Conservation (phyloP, 768 basidiomycete genomes). For the Coprinopsis strossmayeri region DNA sequence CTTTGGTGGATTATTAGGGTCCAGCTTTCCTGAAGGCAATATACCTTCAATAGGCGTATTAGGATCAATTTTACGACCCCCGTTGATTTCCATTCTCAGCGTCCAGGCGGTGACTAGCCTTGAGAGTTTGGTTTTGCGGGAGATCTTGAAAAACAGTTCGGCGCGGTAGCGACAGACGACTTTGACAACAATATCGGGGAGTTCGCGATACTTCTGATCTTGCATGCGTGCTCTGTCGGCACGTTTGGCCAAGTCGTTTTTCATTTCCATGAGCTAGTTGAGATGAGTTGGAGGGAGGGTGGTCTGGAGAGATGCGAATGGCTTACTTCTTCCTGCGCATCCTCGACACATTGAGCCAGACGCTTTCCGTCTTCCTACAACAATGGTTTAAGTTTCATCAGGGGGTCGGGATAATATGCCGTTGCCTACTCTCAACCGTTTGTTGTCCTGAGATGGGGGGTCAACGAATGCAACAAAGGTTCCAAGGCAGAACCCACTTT, state of each 20-base stretch:
- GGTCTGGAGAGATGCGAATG: background rate
- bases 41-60: slow-evolving; percentile 22
- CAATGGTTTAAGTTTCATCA: slow-evolving; percentile 16
- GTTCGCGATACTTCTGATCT: slow-evolving; percentile 76
- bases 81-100: slow-evolving; percentile 70
- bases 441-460: slow-evolving; percentile 64
- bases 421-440: slow-evolving; percentile 61
- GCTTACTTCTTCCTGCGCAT: slow-evolving; percentile 76
- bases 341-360: slow-evolving; percentile 72
- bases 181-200: slow-evolving; percentile 87
- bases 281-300: slow-evolving; percentile 4
- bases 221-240: slow-evolving; percentile 73
- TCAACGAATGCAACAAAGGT: slow-evolving; percentile 6
- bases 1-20: slow-evolving; percentile 32
- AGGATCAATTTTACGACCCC: slow-evolving; percentile 37
- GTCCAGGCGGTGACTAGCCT: slow-evolving; percentile 85
- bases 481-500: slow-evolving; percentile 46
- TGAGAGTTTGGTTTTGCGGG: slow-evolving; percentile 81
- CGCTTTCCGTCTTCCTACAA: slow-evolving; percentile 80
- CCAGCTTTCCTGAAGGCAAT: slow-evolving; percentile 25
- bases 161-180: slow-evolving; percentile 86
- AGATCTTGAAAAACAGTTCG: slow-evolving; percentile 90
- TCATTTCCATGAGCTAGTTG: slow-evolving; percentile 68
- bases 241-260: slow-evolving; percentile 74
- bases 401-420: slow-evolving; percentile 4